Evolutionary conservation across 495 filamentous ascomycete species (phyloP), one percentile per base, ranked within the genome.

Genomic region (Achaetomiella virescens): DNA sequence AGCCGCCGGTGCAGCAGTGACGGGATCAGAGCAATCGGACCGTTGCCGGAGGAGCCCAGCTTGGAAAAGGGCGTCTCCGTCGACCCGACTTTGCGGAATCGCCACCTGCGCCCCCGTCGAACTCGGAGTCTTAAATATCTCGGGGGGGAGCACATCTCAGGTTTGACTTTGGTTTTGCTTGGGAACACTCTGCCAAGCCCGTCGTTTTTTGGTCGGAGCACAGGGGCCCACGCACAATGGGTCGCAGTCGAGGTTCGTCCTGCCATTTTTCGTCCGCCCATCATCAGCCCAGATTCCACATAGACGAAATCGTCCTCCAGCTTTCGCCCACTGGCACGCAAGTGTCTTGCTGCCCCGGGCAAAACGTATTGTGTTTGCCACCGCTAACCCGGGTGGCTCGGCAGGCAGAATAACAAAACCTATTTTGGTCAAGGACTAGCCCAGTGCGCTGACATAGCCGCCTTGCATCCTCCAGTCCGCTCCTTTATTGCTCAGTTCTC

Each of bases 401-500:
- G 27, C 27, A 5, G 27, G 27, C 27, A 31, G 27, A 31, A 31
- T 5, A 31, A 31, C 27, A 31, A 31, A 9, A 31, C 27, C 9
- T 31, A 40, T 18, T 18, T 12, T 6, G 37, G 12, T 12, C 37
- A 40, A 18, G 12, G 5, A 18, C 14, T 3, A 18, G 37, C 17
- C 37, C 37, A 40, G 37, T 40, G 14, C 14, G 53, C 66, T 68
- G 64, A 66, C 61, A 45, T 56, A 57, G 27, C n/a, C 27, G 27
- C 27, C 27, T 9, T 4, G 57, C 61, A 54, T 63, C 59, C 50
- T 47, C 29, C 40, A 84, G 81, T 84, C 24, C 66, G 78, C 40
- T 84, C 81, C 63, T 84, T 82, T 73, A 82, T 84, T 72, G 77
- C 78, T 61, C 73, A 74, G 53, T 76, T 82, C 64, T 79, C 78